A percentile compares a stretch with the other conserved stretches of the same genome.
Evolutionary conservation across 2,329 filamentous ascomycete genomes (phyloP).

Genomic region (Parastagonospora nodorum): DNA sequence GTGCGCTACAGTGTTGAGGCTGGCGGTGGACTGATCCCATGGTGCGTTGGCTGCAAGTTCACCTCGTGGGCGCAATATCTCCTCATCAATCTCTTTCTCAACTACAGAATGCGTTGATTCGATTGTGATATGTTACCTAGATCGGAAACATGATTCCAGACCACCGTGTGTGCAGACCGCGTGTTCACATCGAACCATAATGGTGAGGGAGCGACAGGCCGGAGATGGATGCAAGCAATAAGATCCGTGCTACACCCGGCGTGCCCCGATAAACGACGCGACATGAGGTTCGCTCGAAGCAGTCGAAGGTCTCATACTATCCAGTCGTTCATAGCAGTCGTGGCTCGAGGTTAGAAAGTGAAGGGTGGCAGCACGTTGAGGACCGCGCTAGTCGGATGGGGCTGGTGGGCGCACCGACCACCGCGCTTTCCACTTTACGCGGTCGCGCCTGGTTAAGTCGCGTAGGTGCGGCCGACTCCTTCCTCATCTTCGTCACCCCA

Average conservation of each 20-base stretch:
- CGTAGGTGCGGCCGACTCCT: conserved; percentile 17
- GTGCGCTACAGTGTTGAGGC: not conserved
- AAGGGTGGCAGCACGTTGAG: not conserved
- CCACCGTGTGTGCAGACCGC: not conserved
- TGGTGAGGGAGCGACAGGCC: not conserved
- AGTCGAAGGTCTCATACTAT: no score
- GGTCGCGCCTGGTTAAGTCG: conserved; percentile 20
- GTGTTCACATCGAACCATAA: not conserved
- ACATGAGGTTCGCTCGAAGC: no score
- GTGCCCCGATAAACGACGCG: no score
- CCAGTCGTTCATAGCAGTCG: not conserved
- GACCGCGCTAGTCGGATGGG: conserved; percentile 4
- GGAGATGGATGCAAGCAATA: not conserved
- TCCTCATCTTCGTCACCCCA: conserved; percentile 15
- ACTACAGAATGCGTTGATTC: no score
- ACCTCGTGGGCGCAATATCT: not conserved
- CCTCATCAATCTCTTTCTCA: no score
- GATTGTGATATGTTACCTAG: not conserved
- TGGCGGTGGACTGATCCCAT: not conserved
- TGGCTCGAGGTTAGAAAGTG: not conserved
- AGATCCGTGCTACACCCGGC: no score
- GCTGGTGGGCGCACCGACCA: conserved; percentile 6
- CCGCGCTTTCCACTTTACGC: conserved; percentile 24
- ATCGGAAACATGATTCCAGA: not conserved
- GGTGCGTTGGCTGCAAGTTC: not conserved